Percentiles rank a stretch among this genome's conserved stretches.
These are phyloP conservation scores for Arabidopsis thaliana DNA, from an alignment of 345 rosid species.

Conservation along the genomic window TAIR10.1 NC_003070.9:12066001-12066500, in stretches of 20 bases:
- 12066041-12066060: constrained; percentile 51
- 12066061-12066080: constrained; percentile 54
- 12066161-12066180: constrained; percentile 26
- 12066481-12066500: not conserved
- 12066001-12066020: constrained; percentile 58
- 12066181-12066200: constrained; percentile 24
- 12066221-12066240: constrained; percentile 37
- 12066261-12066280: constrained; percentile 15
- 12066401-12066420: not conserved
- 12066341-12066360: constrained; percentile 22
- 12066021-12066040: constrained; percentile 67
- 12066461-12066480: not conserved
- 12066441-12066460: too few species aligned
- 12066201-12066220: constrained; percentile 29
- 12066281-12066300: constrained; percentile 30
- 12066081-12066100: constrained; percentile 35
- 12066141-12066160: constrained; percentile 42
- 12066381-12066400: not conserved
- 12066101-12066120: constrained; percentile 32
- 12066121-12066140: not conserved
- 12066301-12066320: constrained; percentile 14
- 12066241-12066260: constrained; percentile 22
- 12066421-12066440: too few species aligned
- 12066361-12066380: not conserved
- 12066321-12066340: constrained; percentile 29